Base-by-base conservation (phyloP, 2,329 filamentous ascomycete species). In the Cladophialophora bantiana region DNA sequence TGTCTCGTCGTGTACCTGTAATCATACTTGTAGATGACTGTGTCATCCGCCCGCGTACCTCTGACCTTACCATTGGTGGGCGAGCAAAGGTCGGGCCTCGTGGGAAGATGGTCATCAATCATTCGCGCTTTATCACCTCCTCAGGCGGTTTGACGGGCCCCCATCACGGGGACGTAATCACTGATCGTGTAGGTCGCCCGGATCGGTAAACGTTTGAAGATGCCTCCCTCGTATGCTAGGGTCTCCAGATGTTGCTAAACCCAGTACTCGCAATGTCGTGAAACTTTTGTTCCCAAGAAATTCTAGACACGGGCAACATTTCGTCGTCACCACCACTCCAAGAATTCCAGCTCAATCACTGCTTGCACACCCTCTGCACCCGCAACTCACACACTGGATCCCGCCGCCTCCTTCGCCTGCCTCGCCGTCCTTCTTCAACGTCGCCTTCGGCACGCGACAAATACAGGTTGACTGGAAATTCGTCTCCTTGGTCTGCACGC, bases 401-500 rank as follows among this genome's bases (percentile, higher is more conserved):
- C 92, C 66, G 4, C 67, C 71, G 7, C 64, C 70, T 26, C 59
- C 68, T 10, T 48, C 63, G 10, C 36, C 68, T 9, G 32, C 67
- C 15, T 61, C 68, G 34, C 68, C 70, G 50, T 93, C 89, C 75
- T 96, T 93, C 79, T 97, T 97, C 76, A 99, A 81, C 78, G 96
- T 88, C 36, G 92, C 90, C 76, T 91, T 90, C 1, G 95, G 95
- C 59, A 99, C 94, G 59, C 95, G 91, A 79, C 95, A 99, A 75
- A 99, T 95, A 78, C 95, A 99, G 0, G 94, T 99, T 71, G 92
- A 91, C 79, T 94, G 95, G 83, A 98, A 99, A 80, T 99, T 99
- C 35, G 95, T 99, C 84, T 99, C 95, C 80, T 98, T 98, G n/a
- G 95, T 97, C 80, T 99, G 95, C 64, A 99, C 94, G 79, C 95